phyloP scores from a whole-genome alignment of 2,329 filamentous ascomycete genomes.

The Arthrobotrys conoides region DNA sequence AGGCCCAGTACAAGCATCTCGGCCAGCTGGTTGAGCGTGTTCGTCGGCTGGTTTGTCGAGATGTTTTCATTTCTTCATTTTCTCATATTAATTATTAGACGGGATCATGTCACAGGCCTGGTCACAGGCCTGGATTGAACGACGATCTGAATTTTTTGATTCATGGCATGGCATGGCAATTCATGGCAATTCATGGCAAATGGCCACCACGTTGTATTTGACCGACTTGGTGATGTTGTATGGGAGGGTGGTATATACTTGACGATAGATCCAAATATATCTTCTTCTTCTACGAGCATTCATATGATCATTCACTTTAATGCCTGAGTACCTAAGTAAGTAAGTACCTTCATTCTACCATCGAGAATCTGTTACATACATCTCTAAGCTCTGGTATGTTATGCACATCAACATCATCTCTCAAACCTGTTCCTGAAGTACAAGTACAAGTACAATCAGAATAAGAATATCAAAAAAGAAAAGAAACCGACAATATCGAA shows the following conservation, averaged over 20 bases:
- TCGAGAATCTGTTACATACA: slow-evolving; percentile 18
- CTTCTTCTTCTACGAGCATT: too few species aligned
- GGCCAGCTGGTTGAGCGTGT: background rate
- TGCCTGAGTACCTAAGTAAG: too few species aligned
- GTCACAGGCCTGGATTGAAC: too few species aligned
- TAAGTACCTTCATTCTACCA: background rate
- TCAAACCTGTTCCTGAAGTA: slow-evolving; percentile 15
- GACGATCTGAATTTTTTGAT: background rate
- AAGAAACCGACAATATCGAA: slow-evolving; percentile 2
- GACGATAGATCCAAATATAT: slow-evolving; percentile 28
- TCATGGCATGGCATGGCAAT: background rate
- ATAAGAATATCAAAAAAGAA: background rate
- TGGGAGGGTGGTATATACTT: slow-evolving; percentile 9
- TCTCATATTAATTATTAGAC: too few species aligned
- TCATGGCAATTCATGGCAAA: too few species aligned
- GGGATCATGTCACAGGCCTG: too few species aligned
- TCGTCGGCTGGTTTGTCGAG: background rate
- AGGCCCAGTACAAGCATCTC: slow-evolving; percentile 10
- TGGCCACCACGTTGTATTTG: slow-evolving; percentile 1
- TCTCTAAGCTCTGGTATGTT: background rate
- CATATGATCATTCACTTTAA: too few species aligned
- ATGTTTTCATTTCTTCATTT: slow-evolving; percentile 8
- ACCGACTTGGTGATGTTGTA: background rate
- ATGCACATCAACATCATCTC: slow-evolving; percentile 23
- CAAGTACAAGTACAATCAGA: background rate